Evolutionary conservation across 805 yeast genomes (phyloP).

Genomic region (Clavispora fructus): DNA sequence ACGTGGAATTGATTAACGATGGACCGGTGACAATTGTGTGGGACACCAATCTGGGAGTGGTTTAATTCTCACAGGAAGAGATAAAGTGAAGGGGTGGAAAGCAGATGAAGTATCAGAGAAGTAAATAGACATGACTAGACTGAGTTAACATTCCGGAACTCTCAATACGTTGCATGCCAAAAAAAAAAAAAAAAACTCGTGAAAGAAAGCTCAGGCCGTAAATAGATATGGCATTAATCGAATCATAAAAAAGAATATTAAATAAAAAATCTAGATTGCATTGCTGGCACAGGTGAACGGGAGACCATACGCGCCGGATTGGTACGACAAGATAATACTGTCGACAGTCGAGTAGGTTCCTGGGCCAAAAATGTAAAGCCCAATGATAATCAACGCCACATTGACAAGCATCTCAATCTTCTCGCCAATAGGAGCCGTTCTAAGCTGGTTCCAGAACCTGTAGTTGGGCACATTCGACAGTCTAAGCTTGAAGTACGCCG

Average conservation of each 20-base stretch:
- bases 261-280: slow-evolving; percentile 7
- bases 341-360: slow-evolving; percentile 53
- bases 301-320: slow-evolving; percentile 43
- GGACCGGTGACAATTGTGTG: slow-evolving; percentile 88
- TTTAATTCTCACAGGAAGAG: slow-evolving; percentile 1
- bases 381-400: slow-evolving; percentile 37
- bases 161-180: no score
- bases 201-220: no score
- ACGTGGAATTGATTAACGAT: slow-evolving; percentile 78
- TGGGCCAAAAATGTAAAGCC: slow-evolving; percentile 54
- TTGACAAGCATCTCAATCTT: slow-evolving; percentile 35
- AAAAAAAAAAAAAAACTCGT: no score
- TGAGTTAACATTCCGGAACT: no score
- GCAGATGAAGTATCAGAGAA: no score
- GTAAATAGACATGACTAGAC: no score
- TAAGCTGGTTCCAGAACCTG: slow-evolving; percentile 22
- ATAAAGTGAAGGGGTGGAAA: no score
- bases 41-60: slow-evolving; percentile 48
- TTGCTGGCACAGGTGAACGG: slow-evolving; percentile 49
- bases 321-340: slow-evolving; percentile 49
- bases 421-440: slow-evolving; percentile 20
- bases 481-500: slow-evolving; percentile 47
- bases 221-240: neutral
- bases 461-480: slow-evolving; percentile 13
- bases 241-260: neutral